Evolutionary conservation across 1,139 yeast species (phyloP).

Genomic region (Scheffersomyces parashehatae): DNA sequence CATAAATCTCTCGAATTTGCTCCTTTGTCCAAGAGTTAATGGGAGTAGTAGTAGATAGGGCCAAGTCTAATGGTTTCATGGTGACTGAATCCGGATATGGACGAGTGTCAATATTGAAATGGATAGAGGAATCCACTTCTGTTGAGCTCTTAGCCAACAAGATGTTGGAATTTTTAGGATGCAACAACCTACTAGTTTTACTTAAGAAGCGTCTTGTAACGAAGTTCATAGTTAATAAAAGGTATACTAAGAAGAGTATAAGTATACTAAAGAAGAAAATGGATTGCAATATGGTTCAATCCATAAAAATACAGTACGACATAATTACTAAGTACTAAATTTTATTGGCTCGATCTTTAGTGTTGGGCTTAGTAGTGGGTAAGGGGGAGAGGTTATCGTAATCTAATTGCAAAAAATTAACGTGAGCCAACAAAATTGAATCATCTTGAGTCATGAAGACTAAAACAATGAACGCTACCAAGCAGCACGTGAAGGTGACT

Average conservation of each 20-base stretch:
- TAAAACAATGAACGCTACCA: background rate
- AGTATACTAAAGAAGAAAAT: no score
- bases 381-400: background rate
- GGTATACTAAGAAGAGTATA: background rate
- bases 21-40: constrained; percentile 59
- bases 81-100: background rate
- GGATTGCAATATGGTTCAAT: no score
- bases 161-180: background rate
- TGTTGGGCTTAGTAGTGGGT: background rate
- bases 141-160: constrained; percentile 4
- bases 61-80: constrained; percentile 11
- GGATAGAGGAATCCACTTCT: constrained; percentile 8
- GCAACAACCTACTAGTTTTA: background rate
- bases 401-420: background rate
- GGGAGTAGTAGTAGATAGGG: constrained; percentile 28
- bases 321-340: no score
- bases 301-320: no score
- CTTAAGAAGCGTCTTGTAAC: constrained; percentile 1
- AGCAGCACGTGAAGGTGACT: background rate
- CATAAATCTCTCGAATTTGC: constrained; percentile 59
- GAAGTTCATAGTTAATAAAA: background rate
- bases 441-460: constrained; percentile 7
- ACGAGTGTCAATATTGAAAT: constrained; percentile 11
- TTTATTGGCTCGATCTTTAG: no score
- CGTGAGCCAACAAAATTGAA: constrained; percentile 2